Evolutionary conservation across 2,329 filamentous ascomycete genomes (phyloP).

Genomic region (Pseudovirgaria hyperparasitica): DNA sequence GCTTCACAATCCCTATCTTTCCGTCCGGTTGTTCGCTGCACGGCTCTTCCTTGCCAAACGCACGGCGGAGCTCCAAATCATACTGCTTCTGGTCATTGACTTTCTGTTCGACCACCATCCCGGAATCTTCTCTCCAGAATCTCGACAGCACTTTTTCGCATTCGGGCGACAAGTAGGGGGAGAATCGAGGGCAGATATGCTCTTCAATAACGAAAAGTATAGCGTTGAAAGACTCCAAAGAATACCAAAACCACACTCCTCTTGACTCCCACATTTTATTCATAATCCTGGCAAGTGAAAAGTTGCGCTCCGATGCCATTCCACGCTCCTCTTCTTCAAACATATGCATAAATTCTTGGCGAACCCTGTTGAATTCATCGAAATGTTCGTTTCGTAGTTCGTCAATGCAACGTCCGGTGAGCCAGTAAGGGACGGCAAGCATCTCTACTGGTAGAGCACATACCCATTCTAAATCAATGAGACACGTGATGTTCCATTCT

Average conservation of each 20-base stretch:
- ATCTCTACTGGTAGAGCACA: slow-evolving; percentile 18
- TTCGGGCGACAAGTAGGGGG: slow-evolving; percentile 6
- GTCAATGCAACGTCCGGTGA: slow-evolving; percentile 10
- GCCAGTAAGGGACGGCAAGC: slow-evolving; percentile 19
- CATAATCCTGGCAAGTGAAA: slow-evolving; percentile 11
- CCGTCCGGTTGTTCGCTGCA: no score
- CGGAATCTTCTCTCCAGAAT: slow-evolving; percentile 10
- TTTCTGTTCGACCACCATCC: slow-evolving; percentile 10
- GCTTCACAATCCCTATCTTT: no score
- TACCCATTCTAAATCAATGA: slow-evolving; percentile 26
- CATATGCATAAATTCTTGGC: slow-evolving; percentile 3
- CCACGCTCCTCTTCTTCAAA: slow-evolving; percentile 4
- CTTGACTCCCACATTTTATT: slow-evolving; percentile 13
- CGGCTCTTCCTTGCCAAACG: slow-evolving; percentile 6
- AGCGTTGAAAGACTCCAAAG: slow-evolving; percentile 13
- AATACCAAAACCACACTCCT: slow-evolving; percentile 18
- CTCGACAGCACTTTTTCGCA: slow-evolving; percentile 10
- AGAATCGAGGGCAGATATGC: slow-evolving; percentile 13
- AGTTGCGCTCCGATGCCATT: slow-evolving; percentile 2
- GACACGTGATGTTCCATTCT: slow-evolving; percentile 21
- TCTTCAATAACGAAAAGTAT: slow-evolving; percentile 11
- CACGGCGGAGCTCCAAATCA: slow-evolving; percentile 7
- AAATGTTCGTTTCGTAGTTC: slow-evolving; percentile 3
- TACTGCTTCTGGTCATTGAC: slow-evolving; percentile 11
- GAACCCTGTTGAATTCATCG: slow-evolving; percentile 3